Conservation (phyloP, 2,329 filamentous ascomycete species). For the Pseudogymnoascus sp. region DNA sequence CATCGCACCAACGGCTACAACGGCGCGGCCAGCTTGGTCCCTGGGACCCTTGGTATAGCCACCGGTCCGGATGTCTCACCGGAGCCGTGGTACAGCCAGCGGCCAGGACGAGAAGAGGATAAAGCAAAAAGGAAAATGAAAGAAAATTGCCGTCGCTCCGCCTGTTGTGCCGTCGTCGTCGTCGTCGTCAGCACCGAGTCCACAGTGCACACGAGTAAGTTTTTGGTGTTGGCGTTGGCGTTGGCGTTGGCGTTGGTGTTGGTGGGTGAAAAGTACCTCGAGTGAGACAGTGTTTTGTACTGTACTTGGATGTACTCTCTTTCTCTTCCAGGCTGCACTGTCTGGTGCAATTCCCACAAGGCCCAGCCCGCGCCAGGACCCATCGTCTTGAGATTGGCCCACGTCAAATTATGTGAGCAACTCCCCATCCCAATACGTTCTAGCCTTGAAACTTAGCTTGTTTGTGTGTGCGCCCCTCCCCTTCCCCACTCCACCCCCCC, state of each 20-base stretch:
- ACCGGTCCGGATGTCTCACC: neutral
- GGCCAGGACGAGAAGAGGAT: neutral
- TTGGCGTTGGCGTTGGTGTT: no score
- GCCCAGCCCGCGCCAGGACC: neutral
- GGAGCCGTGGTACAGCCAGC: neutral
- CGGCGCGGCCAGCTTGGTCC: neutral
- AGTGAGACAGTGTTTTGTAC: neutral
- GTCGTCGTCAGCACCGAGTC: neutral
- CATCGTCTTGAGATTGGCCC: neutral
- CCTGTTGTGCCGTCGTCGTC: neutral
- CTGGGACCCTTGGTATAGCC: neutral
- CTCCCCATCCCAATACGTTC: neutral
- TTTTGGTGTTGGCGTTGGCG: no score
- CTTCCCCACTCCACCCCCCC: neutral
- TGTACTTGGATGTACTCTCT: neutral
- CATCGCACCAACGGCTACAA: neutral
- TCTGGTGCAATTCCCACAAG: neutral
- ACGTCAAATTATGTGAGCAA: neutral
- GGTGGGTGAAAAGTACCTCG: neutral
- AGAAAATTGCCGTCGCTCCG: neutral
- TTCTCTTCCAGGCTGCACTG: no score
- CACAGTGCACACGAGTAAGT: neutral
- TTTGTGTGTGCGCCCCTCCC: neutral
- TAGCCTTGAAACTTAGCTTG: neutral
- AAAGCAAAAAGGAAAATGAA: neutral